These are phyloP conservation scores for Colletotrichum sp. DNA, from an alignment of 2,329 filamentous ascomycete genomes.

Conservation along the genomic window DNA sequence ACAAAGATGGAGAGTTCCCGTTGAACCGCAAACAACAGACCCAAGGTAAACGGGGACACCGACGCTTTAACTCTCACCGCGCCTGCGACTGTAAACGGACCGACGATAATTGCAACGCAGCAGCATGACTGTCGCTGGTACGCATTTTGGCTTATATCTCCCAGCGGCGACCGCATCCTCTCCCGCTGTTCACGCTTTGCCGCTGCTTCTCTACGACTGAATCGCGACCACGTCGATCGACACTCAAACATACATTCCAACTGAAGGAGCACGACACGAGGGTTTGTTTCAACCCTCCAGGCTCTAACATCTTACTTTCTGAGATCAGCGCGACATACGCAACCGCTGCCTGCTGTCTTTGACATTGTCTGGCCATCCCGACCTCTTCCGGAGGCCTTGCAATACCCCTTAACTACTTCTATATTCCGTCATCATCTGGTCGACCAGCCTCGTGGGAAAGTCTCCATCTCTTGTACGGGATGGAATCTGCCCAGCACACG, in stretches of 20 bases:
- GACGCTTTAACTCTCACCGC: neutral
- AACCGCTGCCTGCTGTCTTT: neutral
- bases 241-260: neutral
- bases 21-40: neutral
- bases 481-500: conserved; percentile 18
- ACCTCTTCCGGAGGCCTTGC: neutral
- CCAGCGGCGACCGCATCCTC: neutral
- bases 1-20: neutral
- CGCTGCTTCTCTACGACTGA: neutral
- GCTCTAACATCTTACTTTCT: conserved; percentile 10
- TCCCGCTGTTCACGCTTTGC: neutral
- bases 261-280: conserved; percentile 6
- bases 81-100: conserved; percentile 7
- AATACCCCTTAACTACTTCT: neutral
- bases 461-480: neutral
- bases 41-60: conserved; percentile 4
- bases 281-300: conserved; percentile 13
- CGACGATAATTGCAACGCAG: conserved; percentile 8
- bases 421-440: neutral
- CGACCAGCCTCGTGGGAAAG: neutral
- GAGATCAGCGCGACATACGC: conserved; percentile 9
- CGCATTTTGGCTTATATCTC: neutral
- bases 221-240: conserved; percentile 13
- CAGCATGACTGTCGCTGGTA: conserved; percentile 15
- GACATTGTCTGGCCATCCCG: neutral